Conservation (phyloP, 1,139 yeast genomes). For the Wickerhamomyces sp. region DNA sequence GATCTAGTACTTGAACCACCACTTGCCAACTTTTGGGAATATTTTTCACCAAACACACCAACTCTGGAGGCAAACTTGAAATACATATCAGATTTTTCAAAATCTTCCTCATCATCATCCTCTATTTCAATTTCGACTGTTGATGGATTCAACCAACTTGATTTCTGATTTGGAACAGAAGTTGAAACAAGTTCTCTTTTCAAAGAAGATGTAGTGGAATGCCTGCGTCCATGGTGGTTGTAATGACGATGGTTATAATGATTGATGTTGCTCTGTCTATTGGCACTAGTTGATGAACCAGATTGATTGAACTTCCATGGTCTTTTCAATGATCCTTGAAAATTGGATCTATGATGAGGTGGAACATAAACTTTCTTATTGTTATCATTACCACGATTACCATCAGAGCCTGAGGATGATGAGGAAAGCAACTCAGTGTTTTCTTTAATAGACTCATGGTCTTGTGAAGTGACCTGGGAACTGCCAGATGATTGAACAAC, state of each 20-base stretch:
- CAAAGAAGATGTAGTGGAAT: conserved; percentile 10
- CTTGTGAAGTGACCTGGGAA: conserved; percentile 15
- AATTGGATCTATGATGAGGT: conserved; percentile 39
- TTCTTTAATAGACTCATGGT: conserved; percentile 10
- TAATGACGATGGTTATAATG: conserved; percentile 13
- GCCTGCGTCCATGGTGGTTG: conserved; percentile 18
- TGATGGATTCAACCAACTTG: conserved; percentile 36
- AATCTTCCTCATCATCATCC: conserved; percentile 22
- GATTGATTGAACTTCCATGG: conserved; percentile 12
- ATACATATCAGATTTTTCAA: conserved; percentile 16
- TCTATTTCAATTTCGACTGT: conserved; percentile 33
- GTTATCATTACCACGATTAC: conserved; percentile 1
- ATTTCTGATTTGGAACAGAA: conserved; percentile 39
- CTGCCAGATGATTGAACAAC: conserved; percentile 12
- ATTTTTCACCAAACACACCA: conserved; percentile 5
- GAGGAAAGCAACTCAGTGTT: conserved; percentile 17
- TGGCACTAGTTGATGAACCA: conserved; percentile 11
- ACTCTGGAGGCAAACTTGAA: conserved; percentile 14
- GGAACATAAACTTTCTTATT: conserved; percentile 36
- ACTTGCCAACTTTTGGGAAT: not conserved
- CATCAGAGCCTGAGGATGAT: conserved; percentile 1
- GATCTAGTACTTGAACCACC: not conserved
- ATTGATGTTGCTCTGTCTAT: not conserved
- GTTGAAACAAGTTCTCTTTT: conserved; percentile 24
- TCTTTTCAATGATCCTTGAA: conserved; percentile 10